Conservation (phyloP, 2,329 filamentous ascomycete species). For the Aulographum hederae region DNA sequence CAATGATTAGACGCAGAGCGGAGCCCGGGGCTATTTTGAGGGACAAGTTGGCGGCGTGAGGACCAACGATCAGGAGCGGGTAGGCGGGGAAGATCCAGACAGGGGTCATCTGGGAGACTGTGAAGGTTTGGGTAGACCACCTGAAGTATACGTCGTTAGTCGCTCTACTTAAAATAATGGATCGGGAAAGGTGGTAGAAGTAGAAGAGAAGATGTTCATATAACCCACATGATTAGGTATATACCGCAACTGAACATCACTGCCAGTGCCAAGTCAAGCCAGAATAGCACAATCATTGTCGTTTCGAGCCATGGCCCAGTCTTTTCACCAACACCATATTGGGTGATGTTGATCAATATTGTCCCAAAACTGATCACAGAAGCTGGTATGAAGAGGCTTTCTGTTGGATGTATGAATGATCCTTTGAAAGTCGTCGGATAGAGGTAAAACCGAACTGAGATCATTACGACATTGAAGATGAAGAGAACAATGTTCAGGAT, state of each 20-base stretch:
- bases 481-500: slow-evolving; percentile 38
- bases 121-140: slow-evolving; percentile 47
- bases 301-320: slow-evolving; percentile 33
- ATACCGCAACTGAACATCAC: slow-evolving; percentile 49
- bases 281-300: slow-evolving; percentile 50
- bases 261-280: slow-evolving; percentile 54
- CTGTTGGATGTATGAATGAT: slow-evolving; percentile 59
- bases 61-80: slow-evolving; percentile 57
- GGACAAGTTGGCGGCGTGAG: slow-evolving; percentile 46
- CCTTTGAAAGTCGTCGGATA: slow-evolving; percentile 52
- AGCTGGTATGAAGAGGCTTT: slow-evolving; percentile 60
- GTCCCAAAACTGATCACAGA: slow-evolving; percentile 47
- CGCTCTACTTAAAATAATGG: not conserved
- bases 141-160: slow-evolving; percentile 13
- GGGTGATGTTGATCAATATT: slow-evolving; percentile 47
- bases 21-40: slow-evolving; percentile 22
- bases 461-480: slow-evolving; percentile 49
- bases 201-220: not conserved
- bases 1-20: slow-evolving; percentile 37
- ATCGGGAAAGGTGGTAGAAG: slow-evolving; percentile 3
- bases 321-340: slow-evolving; percentile 40
- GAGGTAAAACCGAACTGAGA: slow-evolving; percentile 49
- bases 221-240: slow-evolving; percentile 49
- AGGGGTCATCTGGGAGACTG: slow-evolving; percentile 71
- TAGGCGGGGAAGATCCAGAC: slow-evolving; percentile 82